phyloP scores from a whole-genome alignment of 148 eudicot species.

The Rhododendron williamsianum region DNA sequence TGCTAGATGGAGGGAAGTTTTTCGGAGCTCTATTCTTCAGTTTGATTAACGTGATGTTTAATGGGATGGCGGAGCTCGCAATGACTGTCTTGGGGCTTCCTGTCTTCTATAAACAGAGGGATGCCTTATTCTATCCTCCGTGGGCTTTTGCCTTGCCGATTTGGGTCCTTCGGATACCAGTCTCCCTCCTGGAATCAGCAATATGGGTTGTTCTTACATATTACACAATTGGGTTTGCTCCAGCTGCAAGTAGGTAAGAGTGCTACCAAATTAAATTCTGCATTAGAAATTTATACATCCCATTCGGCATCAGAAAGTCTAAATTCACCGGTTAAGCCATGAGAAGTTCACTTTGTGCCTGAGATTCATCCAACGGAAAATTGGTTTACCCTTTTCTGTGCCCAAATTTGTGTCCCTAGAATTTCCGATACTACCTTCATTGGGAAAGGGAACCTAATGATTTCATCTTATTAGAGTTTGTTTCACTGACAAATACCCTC shows the following conservation, averaged over 20 bases:
- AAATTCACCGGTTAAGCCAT: background rate
- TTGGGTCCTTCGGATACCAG: conserved; percentile 41
- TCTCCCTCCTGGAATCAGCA: conserved; percentile 36
- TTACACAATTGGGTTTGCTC: conserved; percentile 44
- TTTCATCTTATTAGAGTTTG: background rate
- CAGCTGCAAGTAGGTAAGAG: conserved; percentile 35
- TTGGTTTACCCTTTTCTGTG: background rate
- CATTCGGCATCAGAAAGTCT: background rate
- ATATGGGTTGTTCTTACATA: conserved; percentile 45
- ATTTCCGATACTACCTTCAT: background rate
- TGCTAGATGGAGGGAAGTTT: conserved; percentile 32
- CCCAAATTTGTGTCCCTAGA: background rate
- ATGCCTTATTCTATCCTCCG: conserved; percentile 34
- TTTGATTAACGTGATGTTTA: conserved; percentile 41
- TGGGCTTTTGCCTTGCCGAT: conserved; percentile 51
- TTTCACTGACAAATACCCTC: background rate
- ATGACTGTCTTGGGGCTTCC: conserved; percentile 32
- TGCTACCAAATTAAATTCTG: background rate
- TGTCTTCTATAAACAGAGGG: conserved; percentile 36
- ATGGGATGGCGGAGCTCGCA: conserved; percentile 39
- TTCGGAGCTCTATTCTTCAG: conserved; percentile 43
- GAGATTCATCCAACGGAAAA: background rate
- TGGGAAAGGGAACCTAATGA: background rate
- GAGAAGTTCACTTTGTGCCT: background rate
- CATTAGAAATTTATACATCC: background rate